Evolutionary conservation across 2,329 filamentous ascomycete species (phyloP), one percentile per base, ranked within the genome.

Genomic region (Verticillium isaacii): DNA sequence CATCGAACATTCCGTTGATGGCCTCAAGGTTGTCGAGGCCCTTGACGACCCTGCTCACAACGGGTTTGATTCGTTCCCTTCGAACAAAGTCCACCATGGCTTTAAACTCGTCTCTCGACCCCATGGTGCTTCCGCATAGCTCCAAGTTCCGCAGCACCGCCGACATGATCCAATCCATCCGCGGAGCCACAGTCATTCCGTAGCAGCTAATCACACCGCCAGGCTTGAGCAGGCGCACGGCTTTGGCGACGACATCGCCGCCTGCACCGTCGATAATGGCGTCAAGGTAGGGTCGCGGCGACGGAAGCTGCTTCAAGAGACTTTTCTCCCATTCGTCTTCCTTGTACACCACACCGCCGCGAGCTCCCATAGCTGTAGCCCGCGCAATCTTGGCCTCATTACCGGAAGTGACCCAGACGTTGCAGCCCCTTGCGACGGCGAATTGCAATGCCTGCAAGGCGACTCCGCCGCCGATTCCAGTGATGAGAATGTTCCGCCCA

Each of bases 381-480:
- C 84, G 87, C 56, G 85, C 81, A 63, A 98, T 85, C 82, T 97
- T 97, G 68, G 84, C 86, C 66, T 85, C 75, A 65, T 86, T 88
- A 7, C 91, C 88, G 60, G 88, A 92, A 1, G 89, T 94, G 60
- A 97, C 92, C 71, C 83, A 96, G 17, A 94, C 89, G 72, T 88
- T 86, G 68, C 88, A 86, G 39, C 92, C 91, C 66, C 86, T 78
- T 9, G 86, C 92, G 12, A 89, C 86, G 11, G 86, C 93, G 75
- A 96, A 96, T 73, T 92, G 83, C 68, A 97, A 78, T 5, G 85
- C 89, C 79, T 92, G 89, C 61, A 97, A 78, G 34, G 94, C 94
- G 1, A 97, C 94, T 50, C 94, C 94, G 36, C 94, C 94, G 0
- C 94, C 94, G 73, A 98, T 96, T 0, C 94, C 94, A 5, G 94